Evolutionary conservation across 768 basidiomycete genomes (phyloP).

Genomic region (Fomitopsis serialis): DNA sequence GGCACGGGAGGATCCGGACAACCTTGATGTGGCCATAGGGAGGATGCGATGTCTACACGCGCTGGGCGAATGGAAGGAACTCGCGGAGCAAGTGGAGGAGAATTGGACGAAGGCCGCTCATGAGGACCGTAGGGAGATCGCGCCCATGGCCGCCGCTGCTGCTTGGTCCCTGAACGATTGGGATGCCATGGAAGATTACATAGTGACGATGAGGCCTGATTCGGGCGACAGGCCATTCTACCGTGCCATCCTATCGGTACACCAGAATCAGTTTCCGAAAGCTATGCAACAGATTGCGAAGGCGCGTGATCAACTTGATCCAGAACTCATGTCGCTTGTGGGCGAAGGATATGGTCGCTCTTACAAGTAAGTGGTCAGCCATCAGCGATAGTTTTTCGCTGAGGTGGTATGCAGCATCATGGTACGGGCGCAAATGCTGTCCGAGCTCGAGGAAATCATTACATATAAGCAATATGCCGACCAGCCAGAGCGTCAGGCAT

Average conservation of each 20-base stretch:
- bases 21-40: constrained; percentile 77
- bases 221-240: constrained; percentile 95
- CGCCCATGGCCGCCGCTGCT: constrained; percentile 94
- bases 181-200: constrained; percentile 98
- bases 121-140: constrained; percentile 86
- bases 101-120: constrained; percentile 80
- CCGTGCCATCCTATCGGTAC: constrained; percentile 90
- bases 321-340: constrained; percentile 85
- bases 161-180: constrained; percentile 97
- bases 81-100: constrained; percentile 81
- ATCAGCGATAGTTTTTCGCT: background rate
- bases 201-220: constrained; percentile 86
- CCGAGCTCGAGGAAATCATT: constrained; percentile 97
- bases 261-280: constrained; percentile 93
- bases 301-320: constrained; percentile 88
- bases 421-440: constrained; percentile 97
- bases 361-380: constrained; percentile 68
- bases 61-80: constrained; percentile 94
- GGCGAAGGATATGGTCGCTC: constrained; percentile 97
- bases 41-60: constrained; percentile 96
- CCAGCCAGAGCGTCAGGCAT: constrained; percentile 86
- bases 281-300: constrained; percentile 87
- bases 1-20: constrained; percentile 66
- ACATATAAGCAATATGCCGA: constrained; percentile 91
- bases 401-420: constrained; percentile 55